Evolutionary conservation across 306 rosid species (phyloP).

Genomic region (Gastrolobium bilobum): DNA sequence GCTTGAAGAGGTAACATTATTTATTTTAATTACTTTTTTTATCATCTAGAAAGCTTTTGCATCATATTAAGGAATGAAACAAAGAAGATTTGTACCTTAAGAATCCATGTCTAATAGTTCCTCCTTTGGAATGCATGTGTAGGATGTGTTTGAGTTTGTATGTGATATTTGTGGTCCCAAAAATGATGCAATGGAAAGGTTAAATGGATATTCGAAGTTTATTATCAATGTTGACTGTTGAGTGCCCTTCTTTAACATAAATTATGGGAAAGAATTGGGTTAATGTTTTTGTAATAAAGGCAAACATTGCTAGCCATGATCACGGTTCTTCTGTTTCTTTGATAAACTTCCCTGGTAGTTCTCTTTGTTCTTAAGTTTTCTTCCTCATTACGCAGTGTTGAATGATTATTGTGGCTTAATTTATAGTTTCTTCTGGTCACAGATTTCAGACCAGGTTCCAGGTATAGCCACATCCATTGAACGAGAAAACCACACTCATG

Average conservation of each 20-base stretch:
- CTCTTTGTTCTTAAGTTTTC: background rate
- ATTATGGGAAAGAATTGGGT: slow-evolving; percentile 15
- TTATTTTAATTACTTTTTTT: slow-evolving; percentile 10
- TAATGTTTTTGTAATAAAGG: background rate
- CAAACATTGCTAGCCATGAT: slow-evolving; percentile 29
- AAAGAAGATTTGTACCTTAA: slow-evolving; percentile 10
- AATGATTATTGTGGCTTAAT: slow-evolving; percentile 25
- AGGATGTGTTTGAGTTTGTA: slow-evolving; percentile 22
- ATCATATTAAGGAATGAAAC: background rate
- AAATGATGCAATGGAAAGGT: slow-evolving; percentile 17
- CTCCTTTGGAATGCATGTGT: slow-evolving; percentile 7
- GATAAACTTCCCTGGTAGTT: slow-evolving; percentile 21
- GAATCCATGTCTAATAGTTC: slow-evolving; percentile 1
- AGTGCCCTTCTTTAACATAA: slow-evolving; percentile 14
- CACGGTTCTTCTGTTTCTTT: slow-evolving; percentile 19
- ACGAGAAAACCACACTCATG: slow-evolving; percentile 79
- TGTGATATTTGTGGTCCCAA: slow-evolving; percentile 20
- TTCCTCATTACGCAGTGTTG: slow-evolving; percentile 30
- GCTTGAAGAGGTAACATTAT: slow-evolving; percentile 76
- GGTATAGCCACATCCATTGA: slow-evolving; percentile 62
- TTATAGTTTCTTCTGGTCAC: slow-evolving; percentile 48
- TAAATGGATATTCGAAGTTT: background rate
- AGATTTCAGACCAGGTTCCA: slow-evolving; percentile 85
- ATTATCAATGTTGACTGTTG: slow-evolving; percentile 11
- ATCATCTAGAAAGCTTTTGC: slow-evolving; percentile 42